Evolutionary conservation across 192 early-diverging fungal species (phyloP), one percentile per base, ranked within the genome.

Genomic region (Gryganskiella cystojenkinii): DNA sequence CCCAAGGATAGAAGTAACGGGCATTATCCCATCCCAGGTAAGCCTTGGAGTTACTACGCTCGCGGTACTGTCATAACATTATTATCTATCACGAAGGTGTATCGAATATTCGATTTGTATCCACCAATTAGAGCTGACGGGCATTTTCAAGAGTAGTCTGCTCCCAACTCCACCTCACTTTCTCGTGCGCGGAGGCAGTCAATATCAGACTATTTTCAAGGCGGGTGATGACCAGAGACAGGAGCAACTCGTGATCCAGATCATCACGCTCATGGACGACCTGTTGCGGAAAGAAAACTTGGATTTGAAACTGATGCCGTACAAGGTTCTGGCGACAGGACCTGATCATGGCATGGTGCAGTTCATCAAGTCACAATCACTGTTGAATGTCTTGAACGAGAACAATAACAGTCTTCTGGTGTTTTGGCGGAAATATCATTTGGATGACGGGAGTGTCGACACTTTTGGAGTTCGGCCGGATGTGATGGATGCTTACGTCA

Each of bases 241-340:
- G 85, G 98, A 99, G 82, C 98, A 99, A 80, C 85, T 99, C 25
- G 96, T 97, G 1, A 94, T 99, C 47, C 98, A 99, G 76, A 91
- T 99, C 51, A 95, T 99, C 45, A 96, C 94, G 0, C 87, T 99
- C 22, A 99, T 99, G 97, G 96, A 99, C 71, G 87, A 91, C 58
- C 82, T 99, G 34, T 81, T 99, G 33, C 89, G 92, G 33, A 97
- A 98, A 70, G 98, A 99, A 70, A 99, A 96, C 72, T 83, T 99
- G 56, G 96, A 99, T 67, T 81, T 99, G 45, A 89, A 88, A 57
- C 74, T 99, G 54, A 98, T 93, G 53, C 96, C 96, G 0, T 99
- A 97, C 80, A 94, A 94, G 67, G 98, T 99, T 20, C 85, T 99
- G 22, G 95, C 98, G 0, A 98, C 97, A 15, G 95, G 98, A 8